phyloP scores from a whole-genome alignment of 73 alveolate species.

The Stentor roeselii region DNA sequence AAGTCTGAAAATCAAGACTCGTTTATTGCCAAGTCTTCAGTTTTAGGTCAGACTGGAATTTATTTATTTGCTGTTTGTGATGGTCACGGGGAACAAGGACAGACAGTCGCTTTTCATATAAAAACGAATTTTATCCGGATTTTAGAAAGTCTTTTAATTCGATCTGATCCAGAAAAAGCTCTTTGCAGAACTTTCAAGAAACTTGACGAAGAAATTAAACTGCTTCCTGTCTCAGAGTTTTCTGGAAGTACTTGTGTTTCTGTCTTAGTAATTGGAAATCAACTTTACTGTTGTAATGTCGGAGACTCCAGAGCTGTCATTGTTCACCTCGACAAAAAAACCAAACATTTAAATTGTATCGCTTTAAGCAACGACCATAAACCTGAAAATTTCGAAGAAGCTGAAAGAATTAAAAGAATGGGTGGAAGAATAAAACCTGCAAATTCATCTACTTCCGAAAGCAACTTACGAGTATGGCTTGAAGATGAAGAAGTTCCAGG shows the following conservation, averaged over 20 bases:
- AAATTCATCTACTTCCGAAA: slow-evolving; percentile 56
- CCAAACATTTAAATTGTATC: slow-evolving; percentile 37
- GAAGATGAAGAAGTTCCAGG: slow-evolving; percentile 17
- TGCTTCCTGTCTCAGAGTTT: slow-evolving; percentile 40
- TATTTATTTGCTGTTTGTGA: no score
- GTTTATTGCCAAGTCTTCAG: no score
- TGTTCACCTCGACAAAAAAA: neutral
- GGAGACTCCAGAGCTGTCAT: slow-evolving; percentile 68
- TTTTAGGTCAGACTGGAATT: no score
- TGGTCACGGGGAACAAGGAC: no score
- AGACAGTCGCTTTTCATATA: no score
- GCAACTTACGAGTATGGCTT: no score
- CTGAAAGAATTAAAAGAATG: slow-evolving; percentile 30
- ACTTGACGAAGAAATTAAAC: slow-evolving; percentile 20
- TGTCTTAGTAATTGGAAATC: slow-evolving; percentile 51
- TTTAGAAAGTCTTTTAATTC: no score
- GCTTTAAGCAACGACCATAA: slow-evolving; percentile 39
- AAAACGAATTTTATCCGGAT: no score
- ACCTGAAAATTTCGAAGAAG: slow-evolving; percentile 33
- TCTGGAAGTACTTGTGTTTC: slow-evolving; percentile 66
- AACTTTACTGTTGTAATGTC: slow-evolving; percentile 54
- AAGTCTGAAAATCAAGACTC: no score
- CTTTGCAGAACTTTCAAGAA: slow-evolving; percentile 37
- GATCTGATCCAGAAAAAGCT: no score
- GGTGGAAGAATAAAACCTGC: slow-evolving; percentile 39